Base-by-base conservation (phyloP, 148 eudicot species). In the Rhododendron vialii region DNA sequence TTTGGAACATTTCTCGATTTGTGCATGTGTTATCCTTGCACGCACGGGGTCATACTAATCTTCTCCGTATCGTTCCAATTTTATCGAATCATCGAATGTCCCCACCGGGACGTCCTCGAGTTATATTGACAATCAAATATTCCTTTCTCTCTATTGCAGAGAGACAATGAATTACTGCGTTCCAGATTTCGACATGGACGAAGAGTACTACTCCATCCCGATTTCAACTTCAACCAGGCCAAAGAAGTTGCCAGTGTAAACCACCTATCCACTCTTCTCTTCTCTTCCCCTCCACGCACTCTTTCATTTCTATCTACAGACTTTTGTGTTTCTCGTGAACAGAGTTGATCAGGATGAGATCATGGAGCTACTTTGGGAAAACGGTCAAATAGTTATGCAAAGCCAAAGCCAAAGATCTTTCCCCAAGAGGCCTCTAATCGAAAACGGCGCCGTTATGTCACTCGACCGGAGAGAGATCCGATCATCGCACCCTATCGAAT, bases 311-410 rank as follows among this genome's bases (percentile, higher is more conserved):
- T 24, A 47, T 47, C 50, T 5, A 63, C 13, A n/a, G 55, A 55
- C 18, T 13, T 53, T 17, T 59, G 65, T 59, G 8, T n/a, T n/a
- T 65, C 73, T 65, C 10, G 30, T 65, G 73, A 65, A 65, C 33
- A 65, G 30, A n/a, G 5, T 4, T 9, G 73, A 9, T 65, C 30
- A 9, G 90, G 91, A 76, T 1, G 92, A 89, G 3, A 86, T 93
- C 67, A 88, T 89, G 92, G 96, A 95, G 88, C 85, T 95, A 15
- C 69, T 93, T 18, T 93, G 96, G 93, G 92, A 92, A 24, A 86
- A 93, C 57, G 95, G 94, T 0, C 93, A 91, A 10, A 88, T 92
- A 1, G 89, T 91, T 1, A 78, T 86, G 30, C 94, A 91, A 18
- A 88, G 88, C 83, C 95, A 89, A 83, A 82, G 82, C 43, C 94